These are phyloP conservation scores for Wickerhamiella lipophila DNA, from an alignment of 805 yeast species.

Conservation along the genomic window DNA sequence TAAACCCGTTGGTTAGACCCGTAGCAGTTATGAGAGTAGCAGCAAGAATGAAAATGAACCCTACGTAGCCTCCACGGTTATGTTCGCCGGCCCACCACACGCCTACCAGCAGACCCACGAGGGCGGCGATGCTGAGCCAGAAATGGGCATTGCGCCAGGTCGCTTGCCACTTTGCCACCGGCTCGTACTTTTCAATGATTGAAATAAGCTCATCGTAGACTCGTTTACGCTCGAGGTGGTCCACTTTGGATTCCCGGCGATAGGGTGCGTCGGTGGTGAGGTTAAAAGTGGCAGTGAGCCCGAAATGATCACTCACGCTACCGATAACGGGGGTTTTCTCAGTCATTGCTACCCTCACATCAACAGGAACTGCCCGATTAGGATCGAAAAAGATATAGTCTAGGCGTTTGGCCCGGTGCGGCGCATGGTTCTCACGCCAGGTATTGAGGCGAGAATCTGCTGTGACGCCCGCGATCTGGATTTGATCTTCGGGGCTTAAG, in stretches of 20 bases:
- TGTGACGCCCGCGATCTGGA: constrained; percentile 66
- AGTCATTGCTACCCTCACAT: constrained; percentile 63
- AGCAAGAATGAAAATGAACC: constrained; percentile 50
- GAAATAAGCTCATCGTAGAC: constrained; percentile 39
- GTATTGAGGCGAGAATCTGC: constrained; percentile 82
- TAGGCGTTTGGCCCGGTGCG: constrained; percentile 68
- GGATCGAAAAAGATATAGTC: constrained; percentile 80
- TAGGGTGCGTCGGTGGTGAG: constrained; percentile 2
- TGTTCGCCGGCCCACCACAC: constrained; percentile 45
- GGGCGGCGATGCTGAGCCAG: constrained; percentile 37
- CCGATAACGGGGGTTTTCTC: constrained; percentile 55
- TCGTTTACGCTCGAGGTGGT: background rate
- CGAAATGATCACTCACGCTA: constrained; percentile 89
- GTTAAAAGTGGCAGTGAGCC: constrained; percentile 29
- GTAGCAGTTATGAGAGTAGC: constrained; percentile 46
- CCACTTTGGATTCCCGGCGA: background rate
- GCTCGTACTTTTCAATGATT: constrained; percentile 37
- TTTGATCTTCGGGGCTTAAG: constrained; percentile 48
- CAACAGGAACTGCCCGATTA: constrained; percentile 37
- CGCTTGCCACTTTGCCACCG: constrained; percentile 47
- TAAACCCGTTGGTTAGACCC: constrained; percentile 63
- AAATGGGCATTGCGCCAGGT: constrained; percentile 57
- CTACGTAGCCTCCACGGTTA: constrained; percentile 42
- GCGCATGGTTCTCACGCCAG: constrained; percentile 49
- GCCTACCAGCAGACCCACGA: constrained; percentile 43